Evolutionary conservation across 306 rosid genomes (phyloP), one percentile per base, ranked within the genome.

Genomic region (Citrullus mucosospermus): DNA sequence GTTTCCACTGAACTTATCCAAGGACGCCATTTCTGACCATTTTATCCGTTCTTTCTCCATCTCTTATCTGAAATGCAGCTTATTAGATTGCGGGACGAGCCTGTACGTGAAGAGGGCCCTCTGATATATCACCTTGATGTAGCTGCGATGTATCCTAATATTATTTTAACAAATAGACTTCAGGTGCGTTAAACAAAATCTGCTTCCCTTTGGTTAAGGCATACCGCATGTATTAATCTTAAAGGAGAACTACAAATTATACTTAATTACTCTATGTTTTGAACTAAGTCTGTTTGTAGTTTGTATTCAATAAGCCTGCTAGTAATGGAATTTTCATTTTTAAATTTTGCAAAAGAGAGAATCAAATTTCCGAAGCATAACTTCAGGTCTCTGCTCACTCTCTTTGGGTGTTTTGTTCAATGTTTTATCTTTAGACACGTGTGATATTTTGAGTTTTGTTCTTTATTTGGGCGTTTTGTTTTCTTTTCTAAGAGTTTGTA

Each of bases 141-240:
- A 62, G 98, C 98, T 80, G 98, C 98, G 67, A 95, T 95, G 97
- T 95, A 95, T 86, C 98, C 98, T 53, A 95, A 95, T 85, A 95
- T 95, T 78, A 95, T 95, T 79, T 85, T 95, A 77, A 95, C 98
- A 80, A 92, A 95, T 86, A 90, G 98, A 78, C 98, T 95, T 87
- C 98, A 95, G 98, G 98, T 95, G 85, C 54, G 87, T 71, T 48
- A 17, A 41, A 68, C 39, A 60, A 9, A 39, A 10, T 32, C 22
- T 9, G 25, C 6, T 68, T 41, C 16, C 32, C 46, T 70, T 46
- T 70, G 15, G 11, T 48, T 25, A 46, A 70, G 22, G 58, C 14
- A 14, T 46, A 44, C 17, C 54, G 9, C 54, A 48, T 12, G 13
- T 48, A 36, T 39, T 56, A 41, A n/a, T 85, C 77, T 36, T 32